Evolutionary conservation across 2,329 filamentous ascomycete species (phyloP).

Genomic region (Pseudopithomyces chartarum): DNA sequence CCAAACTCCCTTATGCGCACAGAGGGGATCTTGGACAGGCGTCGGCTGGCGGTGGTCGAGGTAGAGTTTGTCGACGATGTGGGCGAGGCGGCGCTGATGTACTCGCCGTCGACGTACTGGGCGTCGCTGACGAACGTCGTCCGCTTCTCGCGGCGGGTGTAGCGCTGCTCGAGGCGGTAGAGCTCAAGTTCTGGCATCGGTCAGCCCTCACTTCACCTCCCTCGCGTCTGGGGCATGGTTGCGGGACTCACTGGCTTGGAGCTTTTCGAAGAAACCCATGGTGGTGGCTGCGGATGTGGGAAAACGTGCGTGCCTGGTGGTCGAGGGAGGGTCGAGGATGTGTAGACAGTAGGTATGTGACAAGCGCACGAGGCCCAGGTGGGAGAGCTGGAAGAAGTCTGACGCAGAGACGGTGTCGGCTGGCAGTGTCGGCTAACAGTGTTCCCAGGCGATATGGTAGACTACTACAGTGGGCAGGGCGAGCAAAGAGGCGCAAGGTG

Average conservation of each 20-base stretch:
- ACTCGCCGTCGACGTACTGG: slow-evolving; percentile 93
- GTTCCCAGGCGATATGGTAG: not conserved
- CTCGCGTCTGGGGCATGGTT: not conserved
- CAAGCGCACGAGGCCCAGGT: slow-evolving; percentile 18
- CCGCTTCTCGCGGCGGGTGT: slow-evolving; percentile 88
- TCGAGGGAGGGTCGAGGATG: slow-evolving; percentile 5
- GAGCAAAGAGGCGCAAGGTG: not conserved
- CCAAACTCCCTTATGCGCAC: slow-evolving; percentile 40
- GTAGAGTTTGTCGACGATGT: slow-evolving; percentile 36
- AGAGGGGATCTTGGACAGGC: slow-evolving; percentile 42
- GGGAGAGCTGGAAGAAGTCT: slow-evolving; percentile 5
- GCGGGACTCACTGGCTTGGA: slow-evolving; percentile 45
- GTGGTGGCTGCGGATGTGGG: slow-evolving; percentile 15
- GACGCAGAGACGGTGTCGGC: slow-evolving; percentile 9
- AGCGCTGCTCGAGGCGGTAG: slow-evolving; percentile 92
- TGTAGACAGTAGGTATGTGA: slow-evolving; percentile 25
- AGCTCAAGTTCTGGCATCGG: slow-evolving; percentile 72
- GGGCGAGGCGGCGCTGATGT: slow-evolving; percentile 67
- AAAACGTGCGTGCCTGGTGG: slow-evolving; percentile 6
- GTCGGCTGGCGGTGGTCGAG: slow-evolving; percentile 27
- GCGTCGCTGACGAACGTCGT: slow-evolving; percentile 88
- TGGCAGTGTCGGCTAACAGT: too few species aligned
- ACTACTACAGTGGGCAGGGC: slow-evolving; percentile 5
- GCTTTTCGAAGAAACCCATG: slow-evolving; percentile 47
- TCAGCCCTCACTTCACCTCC: slow-evolving; percentile 9